Percentiles rank a stretch among this genome's conserved stretches.
These are phyloP conservation scores for Cladosporium phlei DNA, from an alignment of 2,329 filamentous ascomycete species.

Conservation along the genomic window DNA sequence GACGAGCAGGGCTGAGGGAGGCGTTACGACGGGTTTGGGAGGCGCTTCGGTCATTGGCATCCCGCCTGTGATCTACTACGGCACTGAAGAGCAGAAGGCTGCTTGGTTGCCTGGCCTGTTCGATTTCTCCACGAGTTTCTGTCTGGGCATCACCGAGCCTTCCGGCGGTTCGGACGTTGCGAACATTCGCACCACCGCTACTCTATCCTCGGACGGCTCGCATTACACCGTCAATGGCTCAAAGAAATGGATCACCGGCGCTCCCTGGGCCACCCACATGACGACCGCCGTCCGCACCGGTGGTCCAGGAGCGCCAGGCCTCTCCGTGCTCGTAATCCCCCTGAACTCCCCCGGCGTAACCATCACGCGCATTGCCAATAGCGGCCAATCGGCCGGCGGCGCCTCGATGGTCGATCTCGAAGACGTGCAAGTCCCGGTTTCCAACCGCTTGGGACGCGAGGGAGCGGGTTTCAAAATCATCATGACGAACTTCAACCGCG, in stretches of 20 bases:
- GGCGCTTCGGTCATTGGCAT: conserved; percentile 60
- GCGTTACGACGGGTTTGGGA: conserved; percentile 54
- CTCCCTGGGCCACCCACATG: conserved; percentile 32
- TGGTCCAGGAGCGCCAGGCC: conserved; percentile 48
- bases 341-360: conserved; percentile 48
- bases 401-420: conserved; percentile 47
- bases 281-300: conserved; percentile 59
- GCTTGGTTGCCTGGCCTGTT: conserved; percentile 58
- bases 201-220: conserved; percentile 38
- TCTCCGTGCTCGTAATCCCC: conserved; percentile 57
- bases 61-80: conserved; percentile 60
- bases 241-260: conserved; percentile 58
- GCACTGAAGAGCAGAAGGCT: conserved; percentile 54
- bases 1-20: conserved; percentile 36
- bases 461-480: conserved; percentile 55
- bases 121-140: conserved; percentile 56
- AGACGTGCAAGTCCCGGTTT: conserved; percentile 50
- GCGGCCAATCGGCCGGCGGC: conserved; percentile 62
- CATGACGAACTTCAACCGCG: conserved; percentile 56
- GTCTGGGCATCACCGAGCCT: conserved; percentile 62
- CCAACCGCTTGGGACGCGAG: conserved; percentile 51
- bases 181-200: conserved; percentile 57
- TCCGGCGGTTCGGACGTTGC: conserved; percentile 60
- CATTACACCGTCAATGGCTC: conserved; percentile 60
- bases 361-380: conserved; percentile 56